A percentile compares a stretch with the other conserved stretches of the same genome.
These are phyloP conservation scores for Gnomoniopsis sp. DNA, from an alignment of 2,329 filamentous ascomycete genomes.

Conservation along the genomic window DNA sequence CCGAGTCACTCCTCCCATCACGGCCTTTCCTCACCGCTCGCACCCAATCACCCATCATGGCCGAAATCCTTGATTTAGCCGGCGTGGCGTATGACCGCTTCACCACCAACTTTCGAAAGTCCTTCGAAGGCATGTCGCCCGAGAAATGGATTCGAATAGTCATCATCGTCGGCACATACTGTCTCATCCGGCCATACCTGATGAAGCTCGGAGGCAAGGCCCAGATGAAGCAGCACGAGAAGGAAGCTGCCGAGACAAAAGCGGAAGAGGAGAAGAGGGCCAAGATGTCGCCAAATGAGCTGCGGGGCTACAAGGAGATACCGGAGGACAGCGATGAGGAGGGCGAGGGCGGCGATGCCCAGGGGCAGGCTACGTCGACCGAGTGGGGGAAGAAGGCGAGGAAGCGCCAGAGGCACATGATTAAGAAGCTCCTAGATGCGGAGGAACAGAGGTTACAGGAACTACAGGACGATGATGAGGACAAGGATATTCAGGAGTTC, in stretches of 20 bases:
- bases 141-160: constrained; percentile 66
- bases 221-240: constrained; percentile 62
- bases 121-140: constrained; percentile 47
- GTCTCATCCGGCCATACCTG: constrained; percentile 70
- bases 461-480: constrained; percentile 59
- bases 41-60: constrained; percentile 21
- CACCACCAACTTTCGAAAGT: constrained; percentile 45
- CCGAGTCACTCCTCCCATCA: not conserved
- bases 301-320: constrained; percentile 55
- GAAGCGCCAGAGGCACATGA: constrained; percentile 63
- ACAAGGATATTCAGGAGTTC: constrained; percentile 73
- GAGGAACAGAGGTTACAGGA: constrained; percentile 57
- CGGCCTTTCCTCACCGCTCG: not conserved
- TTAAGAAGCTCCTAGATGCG: constrained; percentile 62
- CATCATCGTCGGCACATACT: constrained; percentile 68
- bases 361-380: constrained; percentile 43
- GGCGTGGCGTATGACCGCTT: constrained; percentile 31
- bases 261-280: constrained; percentile 37
- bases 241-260: constrained; percentile 50
- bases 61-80: constrained; percentile 25
- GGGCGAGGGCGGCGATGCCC: constrained; percentile 42
- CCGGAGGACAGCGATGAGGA: constrained; percentile 51
- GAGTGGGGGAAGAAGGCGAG: constrained; percentile 71
- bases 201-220: constrained; percentile 62
- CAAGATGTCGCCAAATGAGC: constrained; percentile 60